Base-by-base conservation (phyloP, 495 filamentous ascomycete genomes). In the Penicillium angulare region DNA sequence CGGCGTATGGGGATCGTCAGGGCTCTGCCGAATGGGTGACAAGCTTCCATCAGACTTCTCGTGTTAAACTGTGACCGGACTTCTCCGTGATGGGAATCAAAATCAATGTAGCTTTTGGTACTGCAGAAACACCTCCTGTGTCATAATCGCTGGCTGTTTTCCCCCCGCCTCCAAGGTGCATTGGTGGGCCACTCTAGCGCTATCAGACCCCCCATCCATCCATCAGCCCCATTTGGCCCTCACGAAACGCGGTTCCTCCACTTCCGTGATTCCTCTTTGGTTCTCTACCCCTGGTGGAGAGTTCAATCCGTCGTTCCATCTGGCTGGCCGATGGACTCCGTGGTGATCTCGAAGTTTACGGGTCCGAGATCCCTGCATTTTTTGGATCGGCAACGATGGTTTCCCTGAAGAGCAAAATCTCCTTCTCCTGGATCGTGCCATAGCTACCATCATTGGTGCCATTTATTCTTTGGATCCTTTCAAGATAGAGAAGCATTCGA, bases 261-360 rank as follows among this genome's bases (percentile, higher is more conserved):
- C 36, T 42, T 49, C 38, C 50, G 33, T 32, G 46, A 50, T 16
- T 21, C 36, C 27, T 26, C 8, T 22, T 46, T 40, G 41, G 29
- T 34, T 21, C 16, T 42, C 10, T 17, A 26, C 35, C 40, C 39
- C 21, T 16, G 50, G 57, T 57, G 59, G 59, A 39, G 32, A 45
- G 40, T 4, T 41, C 15, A 5, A n/a, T 53, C 53, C 55, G 56
- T 53, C 27, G 48, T 44, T 17, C 20, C 36, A 31, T 50, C 48
- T 57, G 45, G 43, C 53, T 57, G 56, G 48, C 56, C 56, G 62
- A 60, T 65, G 56, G 59, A 48, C 36, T 57, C 59, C 54, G 54
- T 53, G 56, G 53, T 31, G 56, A 60, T 60, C 52, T 56, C 45
- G 26, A 56, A 41, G 36, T 57, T 53, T 54, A 39, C 36, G 24